Percentiles rank a stretch among this genome's conserved stretches.
Evolutionary conservation across 2,329 filamentous ascomycete genomes (phyloP).

Genomic region (Aspergillus oerlinghausenensis): DNA sequence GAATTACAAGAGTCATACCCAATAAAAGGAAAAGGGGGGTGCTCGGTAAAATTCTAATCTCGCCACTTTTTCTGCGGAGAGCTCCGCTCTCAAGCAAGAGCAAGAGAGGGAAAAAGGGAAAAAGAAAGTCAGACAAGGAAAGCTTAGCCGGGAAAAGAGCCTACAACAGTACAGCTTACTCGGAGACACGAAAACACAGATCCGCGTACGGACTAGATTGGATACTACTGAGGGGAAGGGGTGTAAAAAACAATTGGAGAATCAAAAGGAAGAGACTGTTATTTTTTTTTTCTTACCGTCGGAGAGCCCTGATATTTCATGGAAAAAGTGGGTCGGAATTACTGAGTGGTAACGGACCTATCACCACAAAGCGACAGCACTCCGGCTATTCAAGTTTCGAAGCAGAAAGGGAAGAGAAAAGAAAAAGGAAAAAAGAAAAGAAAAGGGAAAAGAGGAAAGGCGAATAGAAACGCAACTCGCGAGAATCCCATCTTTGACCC

Average conservation of each 20-base stretch:
- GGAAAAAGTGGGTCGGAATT: conserved; percentile 14
- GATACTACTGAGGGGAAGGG: conserved; percentile 16
- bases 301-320: conserved; percentile 12
- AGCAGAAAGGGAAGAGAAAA: conserved; percentile 3
- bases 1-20: conserved; percentile 5
- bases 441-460: conserved; percentile 3
- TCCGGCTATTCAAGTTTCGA: conserved; percentile 10
- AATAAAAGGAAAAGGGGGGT: conserved; percentile 7
- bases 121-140: conserved; percentile 17
- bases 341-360: conserved; percentile 13
- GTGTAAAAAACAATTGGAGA: conserved; percentile 8
- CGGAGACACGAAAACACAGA: background rate
- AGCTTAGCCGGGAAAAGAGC: conserved; percentile 16
- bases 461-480: conserved; percentile 15
- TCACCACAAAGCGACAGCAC: conserved; percentile 22
- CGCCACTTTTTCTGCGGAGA: conserved; percentile 19
- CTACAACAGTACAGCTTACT: background rate
- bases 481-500: conserved; percentile 1
- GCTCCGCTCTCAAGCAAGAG: conserved; percentile 8
- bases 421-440: background rate
- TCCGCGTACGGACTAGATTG: background rate
- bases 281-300: background rate
- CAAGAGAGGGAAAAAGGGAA: conserved; percentile 2
- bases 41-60: conserved; percentile 10
- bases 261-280: conserved; percentile 2